These are phyloP conservation scores for Neospermospora avenae DNA, from an alignment of 2,329 filamentous ascomycete genomes.

Conservation along the genomic window DNA sequence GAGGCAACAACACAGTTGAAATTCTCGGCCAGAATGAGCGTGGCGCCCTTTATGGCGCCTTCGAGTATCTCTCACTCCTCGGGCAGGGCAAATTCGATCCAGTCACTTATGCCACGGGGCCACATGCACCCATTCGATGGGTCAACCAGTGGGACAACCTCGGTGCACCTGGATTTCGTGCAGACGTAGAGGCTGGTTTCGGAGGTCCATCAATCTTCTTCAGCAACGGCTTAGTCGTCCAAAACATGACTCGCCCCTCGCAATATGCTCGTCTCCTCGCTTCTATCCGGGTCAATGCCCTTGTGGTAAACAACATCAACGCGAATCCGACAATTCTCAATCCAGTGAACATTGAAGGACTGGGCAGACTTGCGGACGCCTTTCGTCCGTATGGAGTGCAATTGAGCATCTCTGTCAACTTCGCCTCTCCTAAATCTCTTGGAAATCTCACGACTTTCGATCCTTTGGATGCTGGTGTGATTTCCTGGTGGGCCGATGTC, in stretches of 20 bases:
- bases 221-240: slow-evolving; percentile 49
- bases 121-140: slow-evolving; percentile 62
- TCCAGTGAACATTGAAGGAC: slow-evolving; percentile 55
- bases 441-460: slow-evolving; percentile 61
- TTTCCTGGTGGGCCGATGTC: slow-evolving; percentile 59
- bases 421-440: slow-evolving; percentile 58
- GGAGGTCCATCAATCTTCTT: slow-evolving; percentile 69
- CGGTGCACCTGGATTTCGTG: slow-evolving; percentile 39
- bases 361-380: slow-evolving; percentile 59
- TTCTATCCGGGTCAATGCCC: slow-evolving; percentile 63
- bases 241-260: slow-evolving; percentile 55
- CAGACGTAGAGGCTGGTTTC: slow-evolving; percentile 66
- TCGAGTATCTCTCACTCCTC: slow-evolving; percentile 65
- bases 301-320: slow-evolving; percentile 71
- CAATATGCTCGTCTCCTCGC: slow-evolving; percentile 65
- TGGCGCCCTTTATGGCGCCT: slow-evolving; percentile 66
- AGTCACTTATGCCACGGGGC: slow-evolving; percentile 49
- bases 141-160: slow-evolving; percentile 73
- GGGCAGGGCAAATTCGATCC: slow-evolving; percentile 54
- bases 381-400: slow-evolving; percentile 66
- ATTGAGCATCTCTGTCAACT: slow-evolving; percentile 65
- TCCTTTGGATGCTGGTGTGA: slow-evolving; percentile 57
- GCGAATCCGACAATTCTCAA: slow-evolving; percentile 58
- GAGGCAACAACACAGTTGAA: slow-evolving; percentile 43
- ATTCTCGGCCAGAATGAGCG: slow-evolving; percentile 65